Conservation (phyloP, 2,329 filamentous ascomycete species). For the Alternaria brassicicola region DNA sequence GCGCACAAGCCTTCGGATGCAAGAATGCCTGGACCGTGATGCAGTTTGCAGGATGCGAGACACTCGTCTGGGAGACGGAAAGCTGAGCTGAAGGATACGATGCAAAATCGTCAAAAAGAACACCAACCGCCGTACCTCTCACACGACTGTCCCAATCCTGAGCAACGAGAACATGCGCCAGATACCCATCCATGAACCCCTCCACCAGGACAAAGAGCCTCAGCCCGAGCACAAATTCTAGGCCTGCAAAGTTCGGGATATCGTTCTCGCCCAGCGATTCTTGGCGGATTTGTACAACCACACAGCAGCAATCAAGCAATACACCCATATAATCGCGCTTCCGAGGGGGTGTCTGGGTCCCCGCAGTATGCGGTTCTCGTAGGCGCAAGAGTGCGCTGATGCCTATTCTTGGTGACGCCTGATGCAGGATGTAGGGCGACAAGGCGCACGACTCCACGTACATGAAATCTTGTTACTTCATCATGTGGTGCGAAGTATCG, state of each 20-base stretch:
- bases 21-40: slow-evolving; percentile 38
- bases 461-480: background rate
- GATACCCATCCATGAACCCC: background rate
- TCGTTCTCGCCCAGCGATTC: slow-evolving; percentile 3
- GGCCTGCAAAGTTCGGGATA: background rate
- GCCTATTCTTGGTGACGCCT: background rate
- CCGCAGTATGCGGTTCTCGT: background rate
- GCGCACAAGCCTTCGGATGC: slow-evolving; percentile 38
- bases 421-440: background rate
- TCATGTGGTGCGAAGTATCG: background rate
- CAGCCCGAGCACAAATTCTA: background rate
- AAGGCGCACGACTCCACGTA: background rate
- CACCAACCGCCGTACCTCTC: background rate
- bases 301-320: background rate
- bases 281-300: slow-evolving; percentile 1
- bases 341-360: background rate
- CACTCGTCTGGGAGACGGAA: slow-evolving; percentile 43
- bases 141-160: background rate
- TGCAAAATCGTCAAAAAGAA: background rate
- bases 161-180: background rate
- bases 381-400: background rate
- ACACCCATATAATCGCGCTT: background rate
- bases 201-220: background rate
- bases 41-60: slow-evolving; percentile 42
- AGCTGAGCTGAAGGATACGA: slow-evolving; percentile 6